phyloP scores from a whole-genome alignment of 805 yeast genomes.

The Sugiyamaella boreocaroliniensis region DNA sequence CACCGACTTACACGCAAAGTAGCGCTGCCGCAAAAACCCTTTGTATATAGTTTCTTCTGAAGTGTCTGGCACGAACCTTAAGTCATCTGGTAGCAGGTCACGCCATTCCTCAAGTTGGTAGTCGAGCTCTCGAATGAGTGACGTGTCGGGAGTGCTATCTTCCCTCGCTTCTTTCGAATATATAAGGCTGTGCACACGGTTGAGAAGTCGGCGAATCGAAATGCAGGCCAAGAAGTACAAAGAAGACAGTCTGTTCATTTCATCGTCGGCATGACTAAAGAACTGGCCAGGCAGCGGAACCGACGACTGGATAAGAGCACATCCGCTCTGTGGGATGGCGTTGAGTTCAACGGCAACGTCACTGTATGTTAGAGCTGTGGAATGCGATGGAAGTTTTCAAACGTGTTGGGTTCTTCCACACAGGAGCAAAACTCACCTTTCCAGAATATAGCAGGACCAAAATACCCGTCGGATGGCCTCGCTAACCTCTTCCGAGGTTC shows the following conservation, averaged over 20 bases:
- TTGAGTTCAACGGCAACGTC: slow-evolving; percentile 14
- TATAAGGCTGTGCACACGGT: slow-evolving; percentile 14
- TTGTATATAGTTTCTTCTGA: slow-evolving; percentile 10
- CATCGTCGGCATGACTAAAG: slow-evolving; percentile 10
- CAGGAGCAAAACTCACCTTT: slow-evolving; percentile 4
- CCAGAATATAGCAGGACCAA: slow-evolving; percentile 13
- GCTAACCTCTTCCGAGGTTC: slow-evolving; percentile 1
- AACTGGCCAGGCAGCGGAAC: slow-evolving; percentile 10
- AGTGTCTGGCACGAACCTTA: slow-evolving; percentile 8
- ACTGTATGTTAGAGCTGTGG: background rate
- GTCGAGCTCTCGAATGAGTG: slow-evolving; percentile 12
- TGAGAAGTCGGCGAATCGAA: slow-evolving; percentile 16
- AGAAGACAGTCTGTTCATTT: slow-evolving; percentile 9
- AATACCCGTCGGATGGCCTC: slow-evolving; percentile 11
- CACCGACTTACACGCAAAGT: slow-evolving; percentile 15
- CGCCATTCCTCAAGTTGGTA: slow-evolving; percentile 16
- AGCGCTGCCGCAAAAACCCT: slow-evolving; percentile 18
- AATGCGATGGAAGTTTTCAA: background rate
- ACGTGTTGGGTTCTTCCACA: background rate
- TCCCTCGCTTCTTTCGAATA: slow-evolving; percentile 3
- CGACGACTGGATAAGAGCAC: slow-evolving; percentile 9
- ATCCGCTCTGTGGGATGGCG: slow-evolving; percentile 15
- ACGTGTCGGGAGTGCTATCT: slow-evolving; percentile 8
- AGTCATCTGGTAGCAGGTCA: slow-evolving; percentile 11
- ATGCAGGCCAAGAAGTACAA: slow-evolving; percentile 17